Evolutionary conservation across 2,329 filamentous ascomycete genomes (phyloP), one percentile per base, ranked within the genome.

Genomic region (Trichoderma oligosporum): DNA sequence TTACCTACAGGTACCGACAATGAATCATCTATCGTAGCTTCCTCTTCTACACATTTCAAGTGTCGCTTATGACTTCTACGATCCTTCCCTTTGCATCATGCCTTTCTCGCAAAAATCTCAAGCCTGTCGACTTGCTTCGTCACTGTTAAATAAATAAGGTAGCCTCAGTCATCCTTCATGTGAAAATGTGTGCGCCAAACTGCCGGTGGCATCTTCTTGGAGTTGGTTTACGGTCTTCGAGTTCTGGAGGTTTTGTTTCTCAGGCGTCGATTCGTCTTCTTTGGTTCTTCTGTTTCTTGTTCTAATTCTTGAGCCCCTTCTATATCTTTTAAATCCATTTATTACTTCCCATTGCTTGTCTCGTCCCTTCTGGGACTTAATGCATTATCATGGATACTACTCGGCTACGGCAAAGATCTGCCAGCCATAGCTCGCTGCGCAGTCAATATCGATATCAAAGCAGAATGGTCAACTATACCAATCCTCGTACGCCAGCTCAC

Each of bases 371-470:
- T 45, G 48, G 33, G 33, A 31, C 22, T 48, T 36, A 20, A 27
- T 51, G 11, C 31, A 12, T 59, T 49, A 42, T 24, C 27, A 74
- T 74, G 71, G 68, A 73, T 38, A 60, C 62, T 25, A 41, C 60
- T 38, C 64, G 64, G 46, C 35, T 58, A 54, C 64, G 64, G 33
- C 62, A 69, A 54, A 72, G 72, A 58, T 73, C 73, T 29, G 66
- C 66, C 58, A 78, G 76, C 54, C 73, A 76, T 67, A 70, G 68
- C 47, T 73, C 74, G 4, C 68, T 77, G 41, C 66, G 67, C 58
- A 68, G 65, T 58, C 65, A 63, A 18, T 72, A 71, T 62, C 62
- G 61, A 27, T 54, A 66, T 22, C 68, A 71, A 24, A 64, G 58
- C 45, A 64, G 61, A 33, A 57, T 59, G 9, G 44, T 59, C 20